These are phyloP conservation scores for Physcia stellaris DNA, from an alignment of 495 filamentous ascomycete species.

Conservation along the genomic window DNA sequence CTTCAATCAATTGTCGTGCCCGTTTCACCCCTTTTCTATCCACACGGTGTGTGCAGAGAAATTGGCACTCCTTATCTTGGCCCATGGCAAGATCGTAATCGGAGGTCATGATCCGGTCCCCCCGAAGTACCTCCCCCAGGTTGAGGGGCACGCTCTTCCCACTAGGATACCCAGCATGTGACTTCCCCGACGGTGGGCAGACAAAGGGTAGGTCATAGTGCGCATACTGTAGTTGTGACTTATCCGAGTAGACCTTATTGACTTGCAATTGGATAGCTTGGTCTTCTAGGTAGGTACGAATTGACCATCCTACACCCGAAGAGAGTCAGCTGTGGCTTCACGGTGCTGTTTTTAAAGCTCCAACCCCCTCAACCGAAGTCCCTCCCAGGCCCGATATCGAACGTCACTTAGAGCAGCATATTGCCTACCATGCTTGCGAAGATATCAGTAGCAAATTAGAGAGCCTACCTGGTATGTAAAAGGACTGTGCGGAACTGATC, in stretches of 20 bases:
- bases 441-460: neutral
- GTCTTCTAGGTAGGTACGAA: conserved; percentile 67
- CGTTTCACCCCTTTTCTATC: conserved; percentile 52
- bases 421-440: too few species aligned
- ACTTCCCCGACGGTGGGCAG: conserved; percentile 63
- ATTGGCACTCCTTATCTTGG: conserved; percentile 60
- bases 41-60: conserved; percentile 59
- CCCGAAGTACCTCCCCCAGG: conserved; percentile 83
- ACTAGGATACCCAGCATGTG: conserved; percentile 57
- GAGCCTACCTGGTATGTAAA: conserved; percentile 65
- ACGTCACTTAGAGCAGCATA: too few species aligned
- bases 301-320: conserved; percentile 45
- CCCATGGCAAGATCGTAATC: conserved; percentile 79
- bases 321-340: conserved; percentile 10
- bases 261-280: conserved; percentile 79
- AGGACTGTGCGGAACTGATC: conserved; percentile 36
- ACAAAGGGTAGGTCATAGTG: conserved; percentile 90
- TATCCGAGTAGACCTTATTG: conserved; percentile 91
- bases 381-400: too few species aligned
- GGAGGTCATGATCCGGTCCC: conserved; percentile 79
- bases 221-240: conserved; percentile 84
- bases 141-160: conserved; percentile 77
- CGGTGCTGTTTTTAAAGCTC: conserved; percentile 2
- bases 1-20: conserved; percentile 59
- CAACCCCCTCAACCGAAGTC: too few species aligned